Evolutionary conservation across 2,329 filamentous ascomycete genomes (phyloP).

Genomic region (Pezicula carpinea): DNA sequence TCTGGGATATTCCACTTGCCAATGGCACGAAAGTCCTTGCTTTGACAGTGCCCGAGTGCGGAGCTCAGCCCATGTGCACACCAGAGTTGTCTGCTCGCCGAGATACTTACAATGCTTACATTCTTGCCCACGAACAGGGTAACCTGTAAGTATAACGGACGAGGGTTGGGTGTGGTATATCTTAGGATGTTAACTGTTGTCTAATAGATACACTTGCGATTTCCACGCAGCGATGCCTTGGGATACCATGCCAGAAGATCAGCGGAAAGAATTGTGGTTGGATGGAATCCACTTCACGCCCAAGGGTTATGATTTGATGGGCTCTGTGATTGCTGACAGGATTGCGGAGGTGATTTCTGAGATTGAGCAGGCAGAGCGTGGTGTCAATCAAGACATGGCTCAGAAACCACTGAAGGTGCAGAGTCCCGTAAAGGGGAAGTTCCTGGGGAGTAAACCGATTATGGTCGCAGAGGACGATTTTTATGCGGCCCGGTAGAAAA

Average conservation of each 20-base stretch:
- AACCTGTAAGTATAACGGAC: slow-evolving; percentile 44
- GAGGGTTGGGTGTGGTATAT: not conserved
- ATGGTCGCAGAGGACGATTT: no score
- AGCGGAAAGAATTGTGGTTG: slow-evolving; percentile 50
- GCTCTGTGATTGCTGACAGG: slow-evolving; percentile 48
- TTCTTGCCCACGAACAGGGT: slow-evolving; percentile 42
- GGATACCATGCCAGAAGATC: slow-evolving; percentile 39
- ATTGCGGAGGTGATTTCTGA: slow-evolving; percentile 42
- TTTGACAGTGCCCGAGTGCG: slow-evolving; percentile 56
- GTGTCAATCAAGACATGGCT: not conserved
- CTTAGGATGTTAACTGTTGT: not conserved
- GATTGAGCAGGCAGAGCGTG: slow-evolving; percentile 10
- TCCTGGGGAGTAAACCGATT: no score
- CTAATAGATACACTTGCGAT: slow-evolving; percentile 49
- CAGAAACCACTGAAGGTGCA: no score
- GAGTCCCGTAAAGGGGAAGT: no score
- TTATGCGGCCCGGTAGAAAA: no score
- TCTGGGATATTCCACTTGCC: slow-evolving; percentile 46
- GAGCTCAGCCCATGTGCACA: slow-evolving; percentile 7
- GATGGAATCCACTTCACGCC: slow-evolving; percentile 56
- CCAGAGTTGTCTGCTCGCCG: slow-evolving; percentile 32
- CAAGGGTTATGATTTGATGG: slow-evolving; percentile 59
- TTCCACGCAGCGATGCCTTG: slow-evolving; percentile 51
- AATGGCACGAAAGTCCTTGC: slow-evolving; percentile 53
- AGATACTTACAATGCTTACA: slow-evolving; percentile 46